phyloP scores from a whole-genome alignment of 1,284 basidiomycete genomes.

The Ceratobasidium sp. region DNA sequence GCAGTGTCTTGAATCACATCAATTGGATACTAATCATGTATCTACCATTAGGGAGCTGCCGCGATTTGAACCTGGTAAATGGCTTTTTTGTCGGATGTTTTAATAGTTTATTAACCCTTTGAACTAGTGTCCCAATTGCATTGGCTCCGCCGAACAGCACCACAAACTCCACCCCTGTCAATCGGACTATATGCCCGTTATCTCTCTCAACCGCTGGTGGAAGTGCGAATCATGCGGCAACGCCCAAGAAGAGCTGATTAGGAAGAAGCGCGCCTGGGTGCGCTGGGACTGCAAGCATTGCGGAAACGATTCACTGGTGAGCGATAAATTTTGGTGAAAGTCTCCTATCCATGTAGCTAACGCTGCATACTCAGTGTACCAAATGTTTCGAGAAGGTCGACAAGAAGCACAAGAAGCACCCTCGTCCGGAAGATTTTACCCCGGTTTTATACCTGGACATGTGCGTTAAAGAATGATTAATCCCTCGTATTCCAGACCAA shows the following conservation, averaged over 20 bases:
- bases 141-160: constrained; percentile 26
- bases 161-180: constrained; percentile 36
- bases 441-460: constrained; percentile 41
- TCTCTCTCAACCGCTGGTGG: constrained; percentile 39
- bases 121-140: constrained; percentile 34
- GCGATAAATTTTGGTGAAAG: not conserved
- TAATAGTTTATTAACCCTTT: not conserved
- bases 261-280: constrained; percentile 30
- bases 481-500: not conserved
- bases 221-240: constrained; percentile 32
- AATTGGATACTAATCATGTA: not conserved
- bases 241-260: constrained; percentile 30
- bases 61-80: constrained; percentile 36
- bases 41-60: constrained; percentile 26
- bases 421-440: constrained; percentile 30
- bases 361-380: constrained; percentile 5
- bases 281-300: constrained; percentile 40
- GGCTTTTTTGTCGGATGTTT: not conserved
- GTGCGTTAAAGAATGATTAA: constrained; percentile 34
- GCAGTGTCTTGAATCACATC: not conserved
- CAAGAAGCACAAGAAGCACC: constrained; percentile 44
- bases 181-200: constrained; percentile 30
- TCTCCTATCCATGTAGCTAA: not conserved
- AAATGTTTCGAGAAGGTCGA: constrained; percentile 45
- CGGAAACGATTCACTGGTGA: constrained; percentile 27